phyloP scores from a whole-genome alignment of 1,284 basidiomycete species.

The Pseudozyma hubeiensis region DNA sequence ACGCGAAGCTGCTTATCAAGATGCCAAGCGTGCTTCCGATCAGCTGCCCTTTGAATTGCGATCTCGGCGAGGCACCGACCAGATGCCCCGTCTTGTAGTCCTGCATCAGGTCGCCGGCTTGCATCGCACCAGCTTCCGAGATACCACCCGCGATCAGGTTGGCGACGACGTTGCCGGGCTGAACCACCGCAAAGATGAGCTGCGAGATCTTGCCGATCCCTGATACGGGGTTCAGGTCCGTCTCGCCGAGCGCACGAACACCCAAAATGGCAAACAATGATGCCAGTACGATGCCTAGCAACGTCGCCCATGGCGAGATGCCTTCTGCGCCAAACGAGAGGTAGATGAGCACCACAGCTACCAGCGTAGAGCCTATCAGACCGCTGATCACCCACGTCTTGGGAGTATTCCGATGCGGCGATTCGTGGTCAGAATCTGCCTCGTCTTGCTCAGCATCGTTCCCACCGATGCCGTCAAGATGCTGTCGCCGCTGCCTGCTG shows the following conservation, averaged over 20 bases:
- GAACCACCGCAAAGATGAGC: slow-evolving; percentile 90
- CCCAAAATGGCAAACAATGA: slow-evolving; percentile 84
- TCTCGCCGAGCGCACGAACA: slow-evolving; percentile 64
- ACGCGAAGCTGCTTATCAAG: slow-evolving; percentile 86
- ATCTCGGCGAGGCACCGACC: slow-evolving; percentile 71
- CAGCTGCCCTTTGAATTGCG: slow-evolving; percentile 69
- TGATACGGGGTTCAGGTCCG: slow-evolving; percentile 73
- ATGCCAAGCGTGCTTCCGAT: slow-evolving; percentile 78
- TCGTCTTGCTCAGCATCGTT: slow-evolving; percentile 57
- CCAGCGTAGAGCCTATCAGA: slow-evolving; percentile 74
- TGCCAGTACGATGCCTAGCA: slow-evolving; percentile 85
- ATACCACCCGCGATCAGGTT: slow-evolving; percentile 97
- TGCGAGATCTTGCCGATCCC: slow-evolving; percentile 95
- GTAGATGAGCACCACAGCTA: slow-evolving; percentile 85
- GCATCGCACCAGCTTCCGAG: slow-evolving; percentile 93
- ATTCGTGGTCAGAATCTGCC: slow-evolving; percentile 80
- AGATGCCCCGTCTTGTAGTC: slow-evolving; percentile 95
- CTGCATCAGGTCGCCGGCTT: slow-evolving; percentile 98
- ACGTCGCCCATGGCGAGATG: slow-evolving; percentile 92
- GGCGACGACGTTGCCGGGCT: slow-evolving; percentile 86
- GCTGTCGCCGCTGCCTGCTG: slow-evolving; percentile 17
- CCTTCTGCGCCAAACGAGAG: slow-evolving; percentile 86
- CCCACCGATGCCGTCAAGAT: slow-evolving; percentile 63
- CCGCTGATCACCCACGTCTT: slow-evolving; percentile 81
- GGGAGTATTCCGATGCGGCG: slow-evolving; percentile 83